Evolutionary conservation across 1,139 yeast species (phyloP).

Genomic region (Diutina scorzettiae): DNA sequence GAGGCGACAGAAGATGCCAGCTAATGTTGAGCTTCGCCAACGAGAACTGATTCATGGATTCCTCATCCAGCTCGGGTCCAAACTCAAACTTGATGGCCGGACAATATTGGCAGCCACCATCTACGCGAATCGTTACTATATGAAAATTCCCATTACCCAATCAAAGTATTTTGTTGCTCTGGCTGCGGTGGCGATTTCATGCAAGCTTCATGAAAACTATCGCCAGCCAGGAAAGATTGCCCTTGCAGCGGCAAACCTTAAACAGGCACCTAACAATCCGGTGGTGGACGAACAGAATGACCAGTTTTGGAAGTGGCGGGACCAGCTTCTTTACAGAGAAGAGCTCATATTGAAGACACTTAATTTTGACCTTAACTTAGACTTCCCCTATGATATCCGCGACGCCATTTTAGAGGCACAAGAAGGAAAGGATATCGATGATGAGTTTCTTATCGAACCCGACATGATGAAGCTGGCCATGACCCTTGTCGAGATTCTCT

Average conservation of each 20-base stretch:
- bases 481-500: constrained; percentile 26
- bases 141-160: constrained; percentile 31
- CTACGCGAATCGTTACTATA: constrained; percentile 29
- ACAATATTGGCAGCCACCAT: constrained; percentile 34
- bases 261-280: constrained; percentile 17
- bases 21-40: constrained; percentile 41
- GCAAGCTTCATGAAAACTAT: constrained; percentile 32
- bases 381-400: constrained; percentile 26
- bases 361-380: constrained; percentile 29
- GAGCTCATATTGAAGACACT: constrained; percentile 29
- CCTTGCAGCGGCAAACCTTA: constrained; percentile 23
- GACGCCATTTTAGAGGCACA: constrained; percentile 11
- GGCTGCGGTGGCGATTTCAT: constrained; percentile 33
- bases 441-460: constrained; percentile 11
- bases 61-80: constrained; percentile 25
- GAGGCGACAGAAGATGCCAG: constrained; percentile 92
- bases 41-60: constrained; percentile 32
- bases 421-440: constrained; percentile 7
- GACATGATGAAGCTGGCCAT: constrained; percentile 25
- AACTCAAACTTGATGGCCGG: constrained; percentile 29
- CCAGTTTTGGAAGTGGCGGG: constrained; percentile 36
- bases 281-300: constrained; percentile 30
- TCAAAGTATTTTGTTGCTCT: constrained; percentile 36
- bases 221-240: constrained; percentile 35
- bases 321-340: constrained; percentile 32